These are phyloP conservation scores for Phaeolepiota aurea DNA, from an alignment of 768 basidiomycete genomes.

Conservation along the genomic window DNA sequence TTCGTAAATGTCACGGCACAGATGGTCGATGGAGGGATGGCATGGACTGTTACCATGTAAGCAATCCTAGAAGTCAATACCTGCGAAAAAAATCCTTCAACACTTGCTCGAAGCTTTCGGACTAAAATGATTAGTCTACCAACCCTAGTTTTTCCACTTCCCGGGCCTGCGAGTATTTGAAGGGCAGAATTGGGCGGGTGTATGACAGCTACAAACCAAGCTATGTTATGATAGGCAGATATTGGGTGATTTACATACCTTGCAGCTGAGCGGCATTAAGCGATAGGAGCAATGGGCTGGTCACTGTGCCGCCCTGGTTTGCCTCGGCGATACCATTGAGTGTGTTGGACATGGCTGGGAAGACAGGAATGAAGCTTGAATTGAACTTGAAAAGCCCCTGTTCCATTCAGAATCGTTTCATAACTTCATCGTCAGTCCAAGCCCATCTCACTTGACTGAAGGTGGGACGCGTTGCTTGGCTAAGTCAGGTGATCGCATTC, in stretches of 20 bases:
- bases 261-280: conserved; percentile 30
- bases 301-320: neutral
- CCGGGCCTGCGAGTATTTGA: conserved; percentile 79
- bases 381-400: no score
- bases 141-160: conserved; percentile 64
- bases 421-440: no score
- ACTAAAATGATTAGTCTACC: neutral
- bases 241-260: conserved; percentile 17
- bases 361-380: no score
- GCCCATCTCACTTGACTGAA: no score
- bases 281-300: conserved; percentile 10
- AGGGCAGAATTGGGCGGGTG: conserved; percentile 54
- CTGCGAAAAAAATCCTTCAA: conserved; percentile 14
- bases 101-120: neutral
- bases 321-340: neutral
- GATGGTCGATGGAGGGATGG: conserved; percentile 46
- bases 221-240: neutral
- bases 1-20: conserved; percentile 86
- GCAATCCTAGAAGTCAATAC: conserved; percentile 65
- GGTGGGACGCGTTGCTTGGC: no score
- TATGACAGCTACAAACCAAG: conserved; percentile 44
- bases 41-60: conserved; percentile 48
- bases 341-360: neutral
- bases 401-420: no score
- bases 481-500: no score